Base-by-base conservation (phyloP, 345 rosid genomes). In the Citropsis articulata region DNA sequence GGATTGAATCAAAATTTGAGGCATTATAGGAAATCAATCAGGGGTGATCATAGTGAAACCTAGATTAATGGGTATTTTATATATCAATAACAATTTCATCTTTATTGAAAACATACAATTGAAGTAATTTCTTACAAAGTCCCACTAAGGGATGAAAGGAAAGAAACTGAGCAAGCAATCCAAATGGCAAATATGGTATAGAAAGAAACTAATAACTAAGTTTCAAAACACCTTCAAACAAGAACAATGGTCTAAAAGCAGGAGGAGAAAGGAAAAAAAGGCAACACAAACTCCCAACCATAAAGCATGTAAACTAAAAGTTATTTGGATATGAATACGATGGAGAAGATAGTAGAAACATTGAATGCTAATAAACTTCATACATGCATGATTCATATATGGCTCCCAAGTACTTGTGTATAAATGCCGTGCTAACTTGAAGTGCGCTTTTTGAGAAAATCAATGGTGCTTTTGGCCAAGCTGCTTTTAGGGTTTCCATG, bases 401-500 rank as follows among this genome's bases (percentile, higher is more conserved):
- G 68, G 56, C 72, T 63, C 71, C 73, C 73, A 56, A 76, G 50
- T 45, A 45, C 42, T 25, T 65, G 59, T 71, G 67, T 72, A 31
- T 76, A 76, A 71, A 76, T 76, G 72, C 63, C 69, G 28, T 22
- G 55, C 56, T 69, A 25, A 21, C 61, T 55, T 75, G 28, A 75
- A 31, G 71, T 68, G 7, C 14, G 4, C 18, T 45, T 61, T 70
- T 35, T 38, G 7, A 65, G 25, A 25, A 57, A 31, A 30, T 36
- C 12, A 31, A 56, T 80, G 66, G 30, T 73, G 48, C 60, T 59
- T 57, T 74, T 27, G 69, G 57, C 77, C 55, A 75, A 5, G 18
- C 25, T 28, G 5, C 28, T 64, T 64, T 48, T 88, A 88, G 90
- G 97, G 97, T 88, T 92, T 92, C 97, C 97, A 92, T 13, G 92